Base-by-base conservation (phyloP, 164 flowering plant genomes). In the Houttuynia cordata region DNA sequence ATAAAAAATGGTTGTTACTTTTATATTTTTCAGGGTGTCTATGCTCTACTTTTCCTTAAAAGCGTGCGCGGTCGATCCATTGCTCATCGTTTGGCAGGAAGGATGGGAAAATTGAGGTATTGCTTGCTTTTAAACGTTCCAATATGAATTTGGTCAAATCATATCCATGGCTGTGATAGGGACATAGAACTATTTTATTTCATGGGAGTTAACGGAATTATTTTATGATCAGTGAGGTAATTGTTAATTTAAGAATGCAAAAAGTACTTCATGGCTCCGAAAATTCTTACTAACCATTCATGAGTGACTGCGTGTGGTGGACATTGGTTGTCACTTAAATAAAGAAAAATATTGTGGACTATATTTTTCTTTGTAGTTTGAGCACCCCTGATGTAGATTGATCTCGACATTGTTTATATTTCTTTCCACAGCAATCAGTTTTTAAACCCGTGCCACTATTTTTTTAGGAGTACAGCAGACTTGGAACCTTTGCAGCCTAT, bases 401-500 rank as follows among this genome's bases (percentile, higher is more conserved):
- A 30, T 30, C 37, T 30, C 37, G 37, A 6, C 37, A 2, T 30
- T 30, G 37, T 30, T 30, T 30, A 30, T 30, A 30, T 30, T 30
- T 30, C 4, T 30, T 30, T 30, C 37, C 37, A 30, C 37, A 30
- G 6, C 6, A n/a, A n/a, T n/a, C n/a, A n/a, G n/a, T 2, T 30
- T 30, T 30, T 30, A 30, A 2, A 30, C 37, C 37, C 37, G 37
- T 30, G 37, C 37, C 6, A 30, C 37, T 30, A 30, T 12, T 45
- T 45, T 12, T 51, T 57, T 72, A 92, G 98, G 81, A 74, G 73
- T 72, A 87, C 88, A 45, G 56, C 74, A 57, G 96, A 89, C 53
- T 70, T 92, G 86, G 96, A 89, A 53, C 88, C 86, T 41, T 71
- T 92, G 81, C 98, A 92, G 76, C 89, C 89, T 60, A 78, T 89